Evolutionary conservation across 371 early-diverging fungal genomes (phyloP), one percentile per base, ranked within the genome.

Genomic region (Dichotomocladium elegans): DNA sequence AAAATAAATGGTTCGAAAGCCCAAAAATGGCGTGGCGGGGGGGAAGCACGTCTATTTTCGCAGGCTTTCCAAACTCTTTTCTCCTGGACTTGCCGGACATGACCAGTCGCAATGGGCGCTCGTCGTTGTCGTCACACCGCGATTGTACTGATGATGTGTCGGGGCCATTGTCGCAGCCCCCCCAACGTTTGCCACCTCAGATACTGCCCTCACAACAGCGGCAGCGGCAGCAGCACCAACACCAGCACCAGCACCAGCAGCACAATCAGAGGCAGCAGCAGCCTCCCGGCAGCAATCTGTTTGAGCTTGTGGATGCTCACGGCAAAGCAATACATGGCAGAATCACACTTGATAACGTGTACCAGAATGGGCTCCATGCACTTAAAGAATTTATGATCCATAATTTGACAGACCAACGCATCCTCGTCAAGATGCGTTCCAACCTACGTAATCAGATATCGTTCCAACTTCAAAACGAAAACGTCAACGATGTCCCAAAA

Each of bases 401-500:
- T 29, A 93, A 92, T 68, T 64, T 79, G 27, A 82, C 83, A 17
- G 63, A 75, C 19, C 64, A 70, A 11, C 60, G 72, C 17, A 70
- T 92, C 26, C 57, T 79, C 17, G 81, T 93, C 31, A 89, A 90
- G 66, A 76, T 93, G 71, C 78, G 91, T 26, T 88, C 90, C 17
- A 92, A 89, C 58, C 72, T 94, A 31, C 86, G 89, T 9, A 66
- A 74, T 15, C 93, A 94, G 65, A 81, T 94, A 40, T 87, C 89
- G 10, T 94, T 93, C 68, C 95, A 94, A 63, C 78, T 91, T 14
- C 72, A 81, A 15, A 94, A 94, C 66, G 95, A 94, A 62, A 94
- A 94, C 67, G 80, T 61, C 53, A 49, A 52, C 17, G 66, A 68
- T 57, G 47, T 68, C 14, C 49, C 66, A 7, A 61, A 55, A 6